Conservation (phyloP, 1,139 yeast genomes). For the Geotrichum histeridarum region DNA sequence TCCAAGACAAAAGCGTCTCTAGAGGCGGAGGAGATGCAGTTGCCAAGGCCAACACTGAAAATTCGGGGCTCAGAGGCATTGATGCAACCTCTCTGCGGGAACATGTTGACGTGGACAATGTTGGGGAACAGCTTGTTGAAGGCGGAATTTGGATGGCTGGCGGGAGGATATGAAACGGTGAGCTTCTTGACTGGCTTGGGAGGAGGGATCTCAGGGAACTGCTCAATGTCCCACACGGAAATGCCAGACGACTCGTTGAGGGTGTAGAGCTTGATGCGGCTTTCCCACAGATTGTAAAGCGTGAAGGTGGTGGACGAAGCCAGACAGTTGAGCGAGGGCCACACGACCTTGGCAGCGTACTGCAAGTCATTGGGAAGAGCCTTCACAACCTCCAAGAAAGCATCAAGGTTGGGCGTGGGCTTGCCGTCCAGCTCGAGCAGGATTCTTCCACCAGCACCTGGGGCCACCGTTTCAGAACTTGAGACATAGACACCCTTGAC, state of each 20-base stretch:
- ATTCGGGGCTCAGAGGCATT: constrained; percentile 58
- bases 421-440: constrained; percentile 72
- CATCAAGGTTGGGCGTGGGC: constrained; percentile 66
- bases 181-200: constrained; percentile 48
- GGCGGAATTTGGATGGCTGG: constrained; percentile 54
- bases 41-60: too few species aligned
- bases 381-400: constrained; percentile 74
- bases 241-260: constrained; percentile 78
- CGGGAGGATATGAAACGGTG: constrained; percentile 49
- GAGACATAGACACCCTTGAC: constrained; percentile 79
- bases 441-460: constrained; percentile 63
- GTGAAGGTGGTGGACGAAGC: constrained; percentile 48
- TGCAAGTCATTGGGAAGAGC: constrained; percentile 80
- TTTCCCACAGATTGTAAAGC: constrained; percentile 65
- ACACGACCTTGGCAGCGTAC: constrained; percentile 54
- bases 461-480: constrained; percentile 72
- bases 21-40: too few species aligned
- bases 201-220: constrained; percentile 40
- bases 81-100: constrained; percentile 67
- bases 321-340: constrained; percentile 23
- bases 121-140: constrained; percentile 50
- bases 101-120: constrained; percentile 41
- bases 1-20: constrained; percentile 80
- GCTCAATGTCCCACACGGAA: constrained; percentile 82
- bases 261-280: constrained; percentile 63